phyloP scores from a whole-genome alignment of 805 yeast genomes.

The Wickerhamomyces strasburgensis region DNA sequence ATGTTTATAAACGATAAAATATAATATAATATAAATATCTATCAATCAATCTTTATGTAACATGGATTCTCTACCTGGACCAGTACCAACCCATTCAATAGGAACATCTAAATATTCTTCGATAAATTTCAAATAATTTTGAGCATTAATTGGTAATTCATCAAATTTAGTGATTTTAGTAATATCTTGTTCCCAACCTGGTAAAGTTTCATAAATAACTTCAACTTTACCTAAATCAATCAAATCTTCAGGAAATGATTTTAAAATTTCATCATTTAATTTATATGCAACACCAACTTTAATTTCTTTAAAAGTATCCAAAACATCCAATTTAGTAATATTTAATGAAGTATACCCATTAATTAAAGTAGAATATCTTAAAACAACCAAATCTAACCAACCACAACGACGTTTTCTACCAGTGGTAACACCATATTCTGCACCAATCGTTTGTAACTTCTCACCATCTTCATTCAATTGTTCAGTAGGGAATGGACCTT shows the following conservation, averaged over 20 bases:
- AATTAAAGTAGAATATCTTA: conserved; percentile 84
- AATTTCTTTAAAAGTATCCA: conserved; percentile 85
- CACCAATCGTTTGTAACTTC: conserved; percentile 84
- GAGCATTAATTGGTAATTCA: conserved; percentile 84
- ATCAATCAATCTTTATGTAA: conserved; percentile 42
- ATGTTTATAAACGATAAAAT: neutral
- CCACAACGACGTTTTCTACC: conserved; percentile 99
- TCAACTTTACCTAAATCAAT: conserved; percentile 79
- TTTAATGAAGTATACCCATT: conserved; percentile 94
- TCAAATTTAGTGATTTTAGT: conserved; percentile 62
- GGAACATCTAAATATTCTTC: conserved; percentile 83
- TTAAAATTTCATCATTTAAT: conserved; percentile 68
- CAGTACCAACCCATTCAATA: conserved; percentile 96
- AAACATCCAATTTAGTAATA: conserved; percentile 92
- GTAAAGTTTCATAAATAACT: conserved; percentile 84
- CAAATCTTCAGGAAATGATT: conserved; percentile 91
- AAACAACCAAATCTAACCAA: conserved; percentile 94
- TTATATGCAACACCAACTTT: conserved; percentile 83
- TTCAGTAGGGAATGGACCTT: conserved; percentile 99
- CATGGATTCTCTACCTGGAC: conserved; percentile 95
- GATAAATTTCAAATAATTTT: conserved; percentile 76
- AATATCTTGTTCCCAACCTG: conserved; percentile 91
- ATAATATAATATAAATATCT: conserved; percentile 1
- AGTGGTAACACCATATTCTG: conserved; percentile 96
- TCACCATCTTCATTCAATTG: conserved; percentile 87